Conservation (phyloP, 176 grass and related monocot genomes). For the Musa schizocarpa region DNA sequence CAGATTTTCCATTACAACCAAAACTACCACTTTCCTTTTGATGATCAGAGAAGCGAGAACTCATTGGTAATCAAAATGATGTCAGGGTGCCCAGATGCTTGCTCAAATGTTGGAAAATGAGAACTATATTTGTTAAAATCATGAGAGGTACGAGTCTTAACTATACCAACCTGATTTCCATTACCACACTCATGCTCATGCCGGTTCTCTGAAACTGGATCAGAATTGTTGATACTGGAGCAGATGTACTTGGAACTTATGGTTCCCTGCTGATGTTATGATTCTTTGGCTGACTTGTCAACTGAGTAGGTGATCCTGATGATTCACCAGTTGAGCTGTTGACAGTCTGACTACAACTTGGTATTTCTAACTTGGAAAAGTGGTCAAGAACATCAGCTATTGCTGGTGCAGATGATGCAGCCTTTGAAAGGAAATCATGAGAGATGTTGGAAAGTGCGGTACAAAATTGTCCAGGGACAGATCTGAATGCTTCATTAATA, state of each 20-base stretch:
- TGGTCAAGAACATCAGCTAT: slow-evolving; percentile 4
- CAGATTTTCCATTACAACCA: slow-evolving; percentile 2
- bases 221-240: neutral
- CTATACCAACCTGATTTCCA: neutral
- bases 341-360: neutral
- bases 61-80: neutral
- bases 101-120: neutral
- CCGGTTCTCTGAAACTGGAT: slow-evolving; percentile 6
- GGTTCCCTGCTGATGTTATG: neutral
- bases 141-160: slow-evolving; percentile 1
- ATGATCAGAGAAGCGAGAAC: neutral
- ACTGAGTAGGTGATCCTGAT: neutral
- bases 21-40: neutral
- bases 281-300: neutral
- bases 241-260: neutral
- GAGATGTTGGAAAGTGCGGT: slow-evolving; percentile 38
- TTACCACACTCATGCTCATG: neutral
- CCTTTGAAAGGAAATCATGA: slow-evolving; percentile 41
- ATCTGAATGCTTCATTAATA: slow-evolving; percentile 51
- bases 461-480: slow-evolving; percentile 44
- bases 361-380: slow-evolving; percentile 33
- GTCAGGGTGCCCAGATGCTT: neutral
- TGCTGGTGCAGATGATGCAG: slow-evolving; percentile 9
- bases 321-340: neutral
- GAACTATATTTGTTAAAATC: slow-evolving; percentile 3